A percentile compares a stretch with the other conserved stretches of the same genome.
Conservation (phyloP, 768 basidiomycete species). For the Dictyophora rubrovolvata region DNA sequence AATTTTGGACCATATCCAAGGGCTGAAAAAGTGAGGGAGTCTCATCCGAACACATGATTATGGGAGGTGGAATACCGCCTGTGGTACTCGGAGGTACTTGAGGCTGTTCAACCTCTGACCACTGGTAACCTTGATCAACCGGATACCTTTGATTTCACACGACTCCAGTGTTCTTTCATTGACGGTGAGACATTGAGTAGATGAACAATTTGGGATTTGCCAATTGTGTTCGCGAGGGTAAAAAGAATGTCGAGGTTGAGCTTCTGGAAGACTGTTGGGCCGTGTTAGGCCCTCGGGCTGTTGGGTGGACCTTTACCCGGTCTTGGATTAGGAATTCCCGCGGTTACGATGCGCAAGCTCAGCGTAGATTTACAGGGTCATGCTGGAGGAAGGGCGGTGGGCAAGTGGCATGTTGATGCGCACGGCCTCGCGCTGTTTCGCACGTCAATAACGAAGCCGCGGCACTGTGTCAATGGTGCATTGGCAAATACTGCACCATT, state of each 20-base stretch:
- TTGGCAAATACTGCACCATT: no score
- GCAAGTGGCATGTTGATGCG: neutral
- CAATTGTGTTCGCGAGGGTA: neutral
- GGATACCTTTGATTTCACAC: no score
- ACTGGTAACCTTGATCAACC: no score
- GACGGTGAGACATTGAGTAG: neutral
- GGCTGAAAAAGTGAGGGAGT: no score
- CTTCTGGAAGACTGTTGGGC: neutral
- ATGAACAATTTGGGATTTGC: neutral
- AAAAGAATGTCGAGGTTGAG: neutral
- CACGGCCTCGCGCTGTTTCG: neutral
- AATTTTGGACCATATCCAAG: neutral
- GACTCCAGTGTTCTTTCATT: no score
- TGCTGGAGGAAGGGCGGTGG: neutral
- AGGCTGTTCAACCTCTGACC: no score
- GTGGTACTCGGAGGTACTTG: no score
- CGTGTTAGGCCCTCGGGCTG: no score
- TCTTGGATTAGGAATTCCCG: neutral
- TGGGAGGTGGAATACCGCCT: no score
- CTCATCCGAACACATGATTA: no score
- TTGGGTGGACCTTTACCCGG: neutral
- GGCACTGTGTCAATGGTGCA: no score
- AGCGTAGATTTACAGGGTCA: neutral
- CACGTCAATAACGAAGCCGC: neutral
- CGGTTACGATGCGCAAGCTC: neutral